Conservation (phyloP, 2,329 filamentous ascomycete species). For the Apiospora marii region DNA sequence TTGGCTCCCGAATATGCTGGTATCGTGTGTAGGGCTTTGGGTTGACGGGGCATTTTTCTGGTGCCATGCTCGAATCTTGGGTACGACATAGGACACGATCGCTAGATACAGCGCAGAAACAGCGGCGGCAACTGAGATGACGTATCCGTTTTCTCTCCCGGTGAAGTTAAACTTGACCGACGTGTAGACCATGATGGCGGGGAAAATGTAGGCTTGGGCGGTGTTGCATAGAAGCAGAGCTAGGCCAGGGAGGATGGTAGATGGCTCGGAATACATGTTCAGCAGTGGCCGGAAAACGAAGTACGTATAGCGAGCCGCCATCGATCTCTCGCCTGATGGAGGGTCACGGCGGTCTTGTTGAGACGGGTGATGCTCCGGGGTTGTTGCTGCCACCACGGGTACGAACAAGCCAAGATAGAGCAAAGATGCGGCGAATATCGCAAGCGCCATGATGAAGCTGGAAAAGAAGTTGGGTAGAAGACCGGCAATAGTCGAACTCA, state of each 20-base stretch:
- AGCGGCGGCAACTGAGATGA: slow-evolving; percentile 20
- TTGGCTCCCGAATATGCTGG: too few relatives aligned
- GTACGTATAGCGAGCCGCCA: slow-evolving; percentile 24
- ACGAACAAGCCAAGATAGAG: slow-evolving; percentile 26
- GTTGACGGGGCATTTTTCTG: too few relatives aligned
- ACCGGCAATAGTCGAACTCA: slow-evolving; percentile 28
- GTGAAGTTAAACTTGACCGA: slow-evolving; percentile 22
- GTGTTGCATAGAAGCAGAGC: slow-evolving; percentile 20
- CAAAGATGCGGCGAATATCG: slow-evolving; percentile 27
- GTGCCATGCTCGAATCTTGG: too few relatives aligned
- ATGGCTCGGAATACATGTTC: too few relatives aligned
- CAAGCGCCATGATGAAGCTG: slow-evolving; percentile 18
- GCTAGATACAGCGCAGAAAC: slow-evolving; percentile 18
- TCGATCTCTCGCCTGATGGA: too few relatives aligned
- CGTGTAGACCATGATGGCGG: slow-evolving; percentile 19
- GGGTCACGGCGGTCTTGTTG: too few relatives aligned
- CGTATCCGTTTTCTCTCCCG: slow-evolving; percentile 22
- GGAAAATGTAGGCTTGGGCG: slow-evolving; percentile 24
- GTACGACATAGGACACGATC: too few relatives aligned
- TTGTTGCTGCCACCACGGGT: slow-evolving; percentile 14
- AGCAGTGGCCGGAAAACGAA: slow-evolving; percentile 2
- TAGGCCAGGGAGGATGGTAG: background rate
- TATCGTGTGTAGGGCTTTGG: too few relatives aligned
- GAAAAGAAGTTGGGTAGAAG: slow-evolving; percentile 25
- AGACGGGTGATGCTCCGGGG: too few relatives aligned